A percentile compares a stretch with the other conserved stretches of the same genome.
phyloP scores from a whole-genome alignment of 2,329 filamentous ascomycete species.

The Pseudogymnoascus sp. region DNA sequence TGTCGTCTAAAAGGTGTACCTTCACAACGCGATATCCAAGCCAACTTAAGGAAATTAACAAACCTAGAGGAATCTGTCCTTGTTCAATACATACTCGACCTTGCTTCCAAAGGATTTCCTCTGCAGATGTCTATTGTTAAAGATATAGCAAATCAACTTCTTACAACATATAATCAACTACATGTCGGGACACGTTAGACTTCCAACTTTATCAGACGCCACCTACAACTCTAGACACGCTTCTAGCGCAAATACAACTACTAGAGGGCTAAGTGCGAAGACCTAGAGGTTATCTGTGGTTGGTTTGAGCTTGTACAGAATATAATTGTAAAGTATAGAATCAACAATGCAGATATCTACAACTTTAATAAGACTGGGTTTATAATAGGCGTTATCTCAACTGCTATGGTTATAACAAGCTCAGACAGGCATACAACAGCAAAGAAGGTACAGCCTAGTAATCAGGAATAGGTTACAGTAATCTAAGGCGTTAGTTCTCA shows the following conservation, averaged over 20 bases:
- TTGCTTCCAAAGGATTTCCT: neutral
- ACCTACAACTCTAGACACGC: slow-evolving; percentile 13
- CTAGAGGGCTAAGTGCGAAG: slow-evolving; percentile 18
- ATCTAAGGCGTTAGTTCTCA: neutral
- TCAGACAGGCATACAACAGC: slow-evolving; percentile 16
- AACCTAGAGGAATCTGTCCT: neutral
- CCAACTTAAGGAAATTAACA: neutral
- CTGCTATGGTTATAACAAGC: slow-evolving; percentile 17
- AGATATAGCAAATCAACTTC: neutral
- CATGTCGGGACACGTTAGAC: neutral
- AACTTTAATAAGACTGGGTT: slow-evolving; percentile 24
- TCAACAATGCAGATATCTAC: slow-evolving; percentile 18
- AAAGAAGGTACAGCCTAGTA: slow-evolving; percentile 20
- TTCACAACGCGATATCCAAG: neutral
- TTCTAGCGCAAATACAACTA: slow-evolving; percentile 20
- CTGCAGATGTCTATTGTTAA: neutral
- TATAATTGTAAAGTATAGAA: slow-evolving; percentile 14
- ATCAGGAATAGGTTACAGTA: slow-evolving; percentile 22
- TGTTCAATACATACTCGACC: neutral
- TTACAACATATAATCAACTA: neutral
- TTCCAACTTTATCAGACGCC: neutral
- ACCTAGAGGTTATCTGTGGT: slow-evolving; percentile 16
- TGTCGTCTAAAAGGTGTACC: neutral
- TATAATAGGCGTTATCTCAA: slow-evolving; percentile 19
- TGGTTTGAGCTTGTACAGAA: slow-evolving; percentile 16